Evolutionary conservation across 805 yeast genomes (phyloP).

Genomic region (Nakazawaea pomicola): DNA sequence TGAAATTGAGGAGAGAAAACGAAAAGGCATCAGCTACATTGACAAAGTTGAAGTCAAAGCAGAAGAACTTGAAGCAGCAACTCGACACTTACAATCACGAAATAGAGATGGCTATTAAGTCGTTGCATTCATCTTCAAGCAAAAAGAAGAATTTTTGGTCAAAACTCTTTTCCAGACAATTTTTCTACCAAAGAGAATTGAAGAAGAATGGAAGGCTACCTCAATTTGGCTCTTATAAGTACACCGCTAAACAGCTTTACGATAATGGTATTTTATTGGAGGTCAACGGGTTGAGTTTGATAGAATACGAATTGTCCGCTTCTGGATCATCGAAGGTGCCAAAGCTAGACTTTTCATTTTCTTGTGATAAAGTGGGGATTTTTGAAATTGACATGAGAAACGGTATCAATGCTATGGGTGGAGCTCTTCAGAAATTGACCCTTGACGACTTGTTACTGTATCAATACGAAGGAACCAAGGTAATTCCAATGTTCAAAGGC

Average conservation of each 20-base stretch:
- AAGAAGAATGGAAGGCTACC: slow-evolving; percentile 64
- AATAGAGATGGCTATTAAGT: slow-evolving; percentile 37
- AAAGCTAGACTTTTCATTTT: slow-evolving; percentile 67
- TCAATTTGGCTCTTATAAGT: slow-evolving; percentile 71
- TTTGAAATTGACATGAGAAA: slow-evolving; percentile 73
- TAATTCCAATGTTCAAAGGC: slow-evolving; percentile 57
- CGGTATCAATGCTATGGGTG: slow-evolving; percentile 64
- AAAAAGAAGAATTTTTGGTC: slow-evolving; percentile 34
- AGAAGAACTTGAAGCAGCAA: slow-evolving; percentile 38
- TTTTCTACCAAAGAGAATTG: slow-evolving; percentile 67
- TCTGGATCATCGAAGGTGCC: slow-evolving; percentile 45
- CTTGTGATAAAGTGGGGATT: slow-evolving; percentile 67
- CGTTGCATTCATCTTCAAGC: slow-evolving; percentile 42
- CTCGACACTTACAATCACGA: slow-evolving; percentile 42
- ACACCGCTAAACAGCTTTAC: slow-evolving; percentile 66
- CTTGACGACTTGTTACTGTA: slow-evolving; percentile 67
- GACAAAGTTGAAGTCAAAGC: slow-evolving; percentile 38
- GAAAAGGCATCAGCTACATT: slow-evolving; percentile 36
- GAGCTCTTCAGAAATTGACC: slow-evolving; percentile 50
- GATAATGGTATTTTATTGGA: slow-evolving; percentile 68
- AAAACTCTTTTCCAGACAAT: slow-evolving; percentile 64
- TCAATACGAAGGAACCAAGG: slow-evolving; percentile 63
- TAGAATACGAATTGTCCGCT: slow-evolving; percentile 7
- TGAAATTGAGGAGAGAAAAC: slow-evolving; percentile 35
- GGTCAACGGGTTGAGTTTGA: slow-evolving; percentile 42